Evolutionary conservation across 2,329 filamentous ascomycete species (phyloP).

Genomic region (Elsinoe arachidis): DNA sequence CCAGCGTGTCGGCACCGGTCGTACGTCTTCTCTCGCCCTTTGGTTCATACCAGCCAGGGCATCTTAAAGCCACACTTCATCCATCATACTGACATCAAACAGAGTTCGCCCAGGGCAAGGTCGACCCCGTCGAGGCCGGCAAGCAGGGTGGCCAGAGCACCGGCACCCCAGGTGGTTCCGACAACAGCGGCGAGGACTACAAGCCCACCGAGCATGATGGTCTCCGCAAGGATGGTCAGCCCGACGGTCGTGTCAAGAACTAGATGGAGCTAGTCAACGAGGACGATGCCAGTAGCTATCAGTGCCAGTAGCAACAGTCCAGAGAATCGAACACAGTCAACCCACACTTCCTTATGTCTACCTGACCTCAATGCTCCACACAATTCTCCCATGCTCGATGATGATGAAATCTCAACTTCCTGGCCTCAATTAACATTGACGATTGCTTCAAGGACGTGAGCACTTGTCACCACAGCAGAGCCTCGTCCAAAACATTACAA

Average conservation of each 20-base stretch:
- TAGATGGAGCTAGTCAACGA: background rate
- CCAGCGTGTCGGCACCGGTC: constrained; percentile 33
- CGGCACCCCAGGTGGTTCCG: constrained; percentile 6
- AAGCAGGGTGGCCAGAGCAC: constrained; percentile 30
- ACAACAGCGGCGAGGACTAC: constrained; percentile 15
- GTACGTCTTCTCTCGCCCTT: constrained; percentile 11
- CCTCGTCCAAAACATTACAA: no score
- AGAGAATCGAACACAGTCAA: background rate
- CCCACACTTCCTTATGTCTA: background rate
- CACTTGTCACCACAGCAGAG: no score
- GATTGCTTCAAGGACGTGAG: no score
- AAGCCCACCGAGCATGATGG: constrained; percentile 30
- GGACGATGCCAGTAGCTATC: constrained; percentile 3
- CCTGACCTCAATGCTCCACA: no score
- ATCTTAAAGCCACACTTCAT: no score
- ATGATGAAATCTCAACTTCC: no score
- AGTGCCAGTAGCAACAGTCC: background rate
- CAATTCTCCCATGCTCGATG: no score
- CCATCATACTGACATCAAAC: background rate
- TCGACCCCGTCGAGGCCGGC: constrained; percentile 35
- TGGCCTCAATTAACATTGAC: no score
- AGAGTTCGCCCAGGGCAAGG: constrained; percentile 35
- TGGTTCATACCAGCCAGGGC: background rate
- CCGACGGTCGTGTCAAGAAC: constrained; percentile 31
- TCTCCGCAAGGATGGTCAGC: constrained; percentile 35